Conservation (phyloP, 768 basidiomycete genomes). For the Tylopilus intermedius region DNA sequence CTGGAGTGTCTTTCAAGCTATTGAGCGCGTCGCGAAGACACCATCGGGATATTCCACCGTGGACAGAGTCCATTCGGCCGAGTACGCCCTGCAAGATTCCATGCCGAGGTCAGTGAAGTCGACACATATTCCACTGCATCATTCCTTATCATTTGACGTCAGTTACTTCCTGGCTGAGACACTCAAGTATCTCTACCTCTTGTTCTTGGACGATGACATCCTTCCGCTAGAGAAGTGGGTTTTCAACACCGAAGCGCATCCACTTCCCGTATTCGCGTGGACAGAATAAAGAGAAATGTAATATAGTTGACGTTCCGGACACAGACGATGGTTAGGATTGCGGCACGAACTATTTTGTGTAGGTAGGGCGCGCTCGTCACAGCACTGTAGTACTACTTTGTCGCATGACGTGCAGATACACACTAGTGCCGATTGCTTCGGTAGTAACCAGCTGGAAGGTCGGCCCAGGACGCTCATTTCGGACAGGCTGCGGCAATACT, state of each 20-base stretch:
- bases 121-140: neutral
- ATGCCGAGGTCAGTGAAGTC: constrained; percentile 65
- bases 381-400: no score
- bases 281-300: constrained; percentile 44
- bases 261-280: constrained; percentile 69
- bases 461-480: no score
- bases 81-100: constrained; percentile 41
- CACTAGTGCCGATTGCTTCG: no score
- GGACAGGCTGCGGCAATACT: no score
- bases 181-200: constrained; percentile 68
- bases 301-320: neutral
- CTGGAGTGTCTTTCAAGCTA: constrained; percentile 65
- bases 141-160: neutral
- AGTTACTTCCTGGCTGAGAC: constrained; percentile 57
- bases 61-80: constrained; percentile 39
- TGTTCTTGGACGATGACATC: constrained; percentile 62
- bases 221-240: constrained; percentile 53
- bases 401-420: no score
- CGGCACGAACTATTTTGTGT: neutral
- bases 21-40: constrained; percentile 57
- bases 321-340: neutral
- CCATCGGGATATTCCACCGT: constrained; percentile 59
- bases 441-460: no score
- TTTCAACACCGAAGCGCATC: constrained; percentile 73
- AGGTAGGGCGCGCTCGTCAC: neutral